phyloP scores from a whole-genome alignment of 2,329 filamentous ascomycete genomes.

The Epichloe hybrida region DNA sequence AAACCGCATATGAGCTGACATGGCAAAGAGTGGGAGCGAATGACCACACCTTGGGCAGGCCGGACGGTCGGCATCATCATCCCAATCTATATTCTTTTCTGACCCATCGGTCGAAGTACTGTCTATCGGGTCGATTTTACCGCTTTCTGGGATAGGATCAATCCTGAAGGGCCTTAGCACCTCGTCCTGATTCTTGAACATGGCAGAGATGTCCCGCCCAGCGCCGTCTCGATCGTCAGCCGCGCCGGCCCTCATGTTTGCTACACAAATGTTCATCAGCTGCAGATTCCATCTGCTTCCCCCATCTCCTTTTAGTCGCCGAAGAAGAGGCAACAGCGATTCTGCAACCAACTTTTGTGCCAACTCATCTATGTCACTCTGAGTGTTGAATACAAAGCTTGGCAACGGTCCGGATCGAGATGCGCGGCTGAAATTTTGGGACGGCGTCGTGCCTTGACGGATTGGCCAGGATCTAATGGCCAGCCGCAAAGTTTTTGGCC shows the following conservation, averaged over 20 bases:
- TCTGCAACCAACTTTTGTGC: constrained; percentile 59
- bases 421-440: constrained; percentile 51
- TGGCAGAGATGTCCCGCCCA: constrained; percentile 66
- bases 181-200: constrained; percentile 68
- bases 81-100: constrained; percentile 15
- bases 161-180: constrained; percentile 54
- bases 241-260: constrained; percentile 60
- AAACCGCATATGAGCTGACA: constrained; percentile 36
- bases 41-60: constrained; percentile 37
- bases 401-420: constrained; percentile 67
- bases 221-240: constrained; percentile 34
- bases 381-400: constrained; percentile 55
- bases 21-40: constrained; percentile 42
- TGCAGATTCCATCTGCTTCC: constrained; percentile 62
- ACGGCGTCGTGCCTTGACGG: constrained; percentile 25
- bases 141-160: constrained; percentile 17
- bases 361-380: constrained; percentile 41
- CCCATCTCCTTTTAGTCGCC: constrained; percentile 56
- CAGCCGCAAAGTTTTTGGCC: constrained; percentile 68
- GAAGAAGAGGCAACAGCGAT: constrained; percentile 56
- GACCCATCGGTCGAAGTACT: constrained; percentile 11
- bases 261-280: constrained; percentile 74
- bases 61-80: constrained; percentile 14
- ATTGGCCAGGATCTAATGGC: constrained; percentile 46
- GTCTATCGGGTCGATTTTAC: constrained; percentile 13